These are phyloP conservation scores for Jatropha curcas DNA, from an alignment of 345 rosid genomes.

Conservation along the genomic window DNA sequence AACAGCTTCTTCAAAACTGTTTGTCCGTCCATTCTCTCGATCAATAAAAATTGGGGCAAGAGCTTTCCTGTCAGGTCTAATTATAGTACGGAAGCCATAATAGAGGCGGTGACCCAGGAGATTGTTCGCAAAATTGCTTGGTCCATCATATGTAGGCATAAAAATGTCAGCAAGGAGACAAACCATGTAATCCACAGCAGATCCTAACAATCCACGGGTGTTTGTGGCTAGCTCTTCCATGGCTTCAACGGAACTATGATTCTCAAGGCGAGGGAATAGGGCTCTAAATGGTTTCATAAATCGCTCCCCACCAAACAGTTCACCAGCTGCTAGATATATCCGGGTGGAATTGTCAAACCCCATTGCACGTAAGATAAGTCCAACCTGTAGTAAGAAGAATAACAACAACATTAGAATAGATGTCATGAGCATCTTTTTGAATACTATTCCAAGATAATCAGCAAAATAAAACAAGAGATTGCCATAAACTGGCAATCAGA, in stretches of 20 bases:
- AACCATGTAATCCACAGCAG: slow-evolving; percentile 99
- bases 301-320: slow-evolving; percentile 87
- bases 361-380: slow-evolving; percentile 83
- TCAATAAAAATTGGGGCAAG: slow-evolving; percentile 82
- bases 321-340: slow-evolving; percentile 95
- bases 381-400: slow-evolving; percentile 64
- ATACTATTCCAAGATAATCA: not conserved
- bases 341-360: slow-evolving; percentile 87
- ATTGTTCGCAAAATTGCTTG: slow-evolving; percentile 99
- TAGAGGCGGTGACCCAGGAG: slow-evolving; percentile 97
- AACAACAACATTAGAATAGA: not conserved
- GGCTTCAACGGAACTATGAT: slow-evolving; percentile 84
- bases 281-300: slow-evolving; percentile 84
- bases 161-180: slow-evolving; percentile 95
- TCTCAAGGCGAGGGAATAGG: slow-evolving; percentile 84
- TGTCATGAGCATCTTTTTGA: not conserved
- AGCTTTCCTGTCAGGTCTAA: slow-evolving; percentile 90
- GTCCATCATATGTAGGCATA: slow-evolving; percentile 98
- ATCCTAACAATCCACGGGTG: slow-evolving; percentile 75
- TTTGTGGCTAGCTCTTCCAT: slow-evolving; percentile 68
- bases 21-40: slow-evolving; percentile 62
- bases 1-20: slow-evolving; percentile 78
- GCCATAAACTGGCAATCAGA: not conserved
- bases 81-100: slow-evolving; percentile 92
- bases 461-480: not conserved